Conservation (phyloP, 2,329 filamentous ascomycete genomes). For the Ophiocordyceps unilateralis region DNA sequence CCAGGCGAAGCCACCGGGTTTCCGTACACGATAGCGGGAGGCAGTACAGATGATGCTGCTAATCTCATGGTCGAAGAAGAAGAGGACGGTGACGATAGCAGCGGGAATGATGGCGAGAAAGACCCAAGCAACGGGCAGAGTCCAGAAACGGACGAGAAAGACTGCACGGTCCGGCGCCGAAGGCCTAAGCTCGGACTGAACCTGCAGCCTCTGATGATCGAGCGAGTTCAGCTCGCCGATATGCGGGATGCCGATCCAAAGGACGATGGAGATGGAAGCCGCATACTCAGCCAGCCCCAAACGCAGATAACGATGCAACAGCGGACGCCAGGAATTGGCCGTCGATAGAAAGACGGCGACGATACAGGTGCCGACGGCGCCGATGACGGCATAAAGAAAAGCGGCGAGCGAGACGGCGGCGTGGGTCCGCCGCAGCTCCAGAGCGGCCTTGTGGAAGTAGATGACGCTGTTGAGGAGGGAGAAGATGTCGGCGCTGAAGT, state of each 20-base stretch:
- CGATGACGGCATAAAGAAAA: constrained; percentile 48
- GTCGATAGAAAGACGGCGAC: constrained; percentile 44
- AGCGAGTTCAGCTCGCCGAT: constrained; percentile 39
- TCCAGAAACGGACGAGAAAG: constrained; percentile 49
- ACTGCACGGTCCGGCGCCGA: constrained; percentile 32
- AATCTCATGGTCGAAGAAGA: constrained; percentile 55
- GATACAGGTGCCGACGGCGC: constrained; percentile 44
- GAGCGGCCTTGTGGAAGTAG: constrained; percentile 50
- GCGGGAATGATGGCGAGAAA: constrained; percentile 45
- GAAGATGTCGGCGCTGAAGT: constrained; percentile 49
- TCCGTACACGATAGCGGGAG: constrained; percentile 39
- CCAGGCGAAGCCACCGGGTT: constrained; percentile 47
- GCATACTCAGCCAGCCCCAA: constrained; percentile 46
- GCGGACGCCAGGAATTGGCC: constrained; percentile 41
- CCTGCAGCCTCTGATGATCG: constrained; percentile 39
- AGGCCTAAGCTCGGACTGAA: constrained; percentile 37
- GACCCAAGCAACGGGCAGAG: constrained; percentile 38
- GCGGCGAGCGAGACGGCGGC: constrained; percentile 38
- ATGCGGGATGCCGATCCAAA: constrained; percentile 47
- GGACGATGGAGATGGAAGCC: constrained; percentile 46
- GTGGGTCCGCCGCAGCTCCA: constrained; percentile 44
- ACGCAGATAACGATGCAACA: constrained; percentile 44
- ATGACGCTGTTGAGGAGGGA: constrained; percentile 50
- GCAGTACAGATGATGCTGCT: constrained; percentile 52
- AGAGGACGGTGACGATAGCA: constrained; percentile 46